These are phyloP conservation scores for Aspergillus panamensis DNA, from an alignment of 495 filamentous ascomycete genomes.

Conservation along the genomic window DNA sequence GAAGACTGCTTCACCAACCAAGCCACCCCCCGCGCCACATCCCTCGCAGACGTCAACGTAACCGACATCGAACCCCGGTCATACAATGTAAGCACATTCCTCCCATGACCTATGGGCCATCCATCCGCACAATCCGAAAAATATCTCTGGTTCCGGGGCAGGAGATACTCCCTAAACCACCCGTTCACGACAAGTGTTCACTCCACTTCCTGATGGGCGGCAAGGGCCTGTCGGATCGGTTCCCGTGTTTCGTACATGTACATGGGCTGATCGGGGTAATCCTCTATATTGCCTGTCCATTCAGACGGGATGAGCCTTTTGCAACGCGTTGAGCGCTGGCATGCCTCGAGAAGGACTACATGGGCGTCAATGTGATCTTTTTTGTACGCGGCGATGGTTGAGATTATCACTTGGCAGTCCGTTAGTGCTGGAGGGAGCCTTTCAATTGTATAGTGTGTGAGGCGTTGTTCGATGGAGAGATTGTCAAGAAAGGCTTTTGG, in stretches of 20 bases:
- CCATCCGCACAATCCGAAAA: slow-evolving; percentile 1
- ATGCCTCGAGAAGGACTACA: slow-evolving; percentile 15
- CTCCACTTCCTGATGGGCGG: slow-evolving; percentile 6
- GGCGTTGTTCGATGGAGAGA: slow-evolving; percentile 1
- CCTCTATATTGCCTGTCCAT: slow-evolving; percentile 13
- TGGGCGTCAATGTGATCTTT: slow-evolving; percentile 4
- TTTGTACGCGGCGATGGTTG: slow-evolving; percentile 7
- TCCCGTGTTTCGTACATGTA: slow-evolving; percentile 7
- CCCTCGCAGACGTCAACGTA: slow-evolving; percentile 12
- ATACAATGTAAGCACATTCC: background rate
- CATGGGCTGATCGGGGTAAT: slow-evolving; percentile 11
- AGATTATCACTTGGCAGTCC: slow-evolving; percentile 17
- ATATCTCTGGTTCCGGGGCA: slow-evolving; percentile 1
- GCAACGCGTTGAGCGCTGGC: slow-evolving; percentile 4
- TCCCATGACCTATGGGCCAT: background rate
- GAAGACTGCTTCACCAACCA: slow-evolving; percentile 2
- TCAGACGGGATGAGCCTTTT: slow-evolving; percentile 16
- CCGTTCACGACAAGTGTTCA: slow-evolving; percentile 16
- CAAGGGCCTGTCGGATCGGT: slow-evolving; percentile 7
- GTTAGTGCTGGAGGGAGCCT: background rate
- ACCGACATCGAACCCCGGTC: slow-evolving; percentile 2
- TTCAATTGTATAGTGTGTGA: slow-evolving; percentile 15
- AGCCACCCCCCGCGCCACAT: slow-evolving; percentile 11
- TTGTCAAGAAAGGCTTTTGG: slow-evolving; percentile 6
- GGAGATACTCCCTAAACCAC: slow-evolving; percentile 17